Base-by-base conservation (phyloP, 2,329 filamentous ascomycete species). In the Parafenestella ontariensis region DNA sequence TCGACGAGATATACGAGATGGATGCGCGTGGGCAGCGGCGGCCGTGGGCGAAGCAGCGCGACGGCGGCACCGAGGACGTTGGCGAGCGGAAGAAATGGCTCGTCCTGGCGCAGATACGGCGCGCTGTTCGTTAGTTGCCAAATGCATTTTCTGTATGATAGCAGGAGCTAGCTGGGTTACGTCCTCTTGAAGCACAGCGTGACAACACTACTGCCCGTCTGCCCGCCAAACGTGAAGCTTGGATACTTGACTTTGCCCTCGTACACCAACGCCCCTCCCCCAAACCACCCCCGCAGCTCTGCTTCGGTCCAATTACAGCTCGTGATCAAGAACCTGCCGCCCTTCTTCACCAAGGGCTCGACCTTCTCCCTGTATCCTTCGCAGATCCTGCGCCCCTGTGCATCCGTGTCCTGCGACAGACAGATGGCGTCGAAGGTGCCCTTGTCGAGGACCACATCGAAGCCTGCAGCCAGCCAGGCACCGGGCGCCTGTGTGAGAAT, bases 301-400 rank as follows among this genome's bases (percentile, higher is more conserved):
- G 87, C 85, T 79, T 95, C 92, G 1, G 94, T 98, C 95, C 95
- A 99, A 78, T 99, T 99, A 75, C 95, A 99, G 76, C 92, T 97
- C 49, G 95, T 98, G 49, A 99, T 86, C 55, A 97, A 77, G 65
- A 98, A 85, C 21, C 91, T 81, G 0, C 91, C 91, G 1, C 88
- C 89, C 1, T 77, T 78, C 65, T 85, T 87, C 46, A 98, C 83
- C 59, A 98, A 81, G 24, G 76, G 78, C 57, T 88, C 79, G 28
- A 94, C 87, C 47, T 86, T 85, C 42, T 83, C 82, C 43, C 85
- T 84, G 78, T 99, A 99, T 3, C 83, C 82, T 73, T 96, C 91
- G 71, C 87, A 90, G 11, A 90, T 81, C 49, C 89, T 83, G 33
- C 85, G 79, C 0, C 84, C 87, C 13, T 75, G 72, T 11, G 61